Evolutionary conservation across 2,329 filamentous ascomycete genomes (phyloP), one percentile per base, ranked within the genome.

Genomic region (Aspergillus sp.): DNA sequence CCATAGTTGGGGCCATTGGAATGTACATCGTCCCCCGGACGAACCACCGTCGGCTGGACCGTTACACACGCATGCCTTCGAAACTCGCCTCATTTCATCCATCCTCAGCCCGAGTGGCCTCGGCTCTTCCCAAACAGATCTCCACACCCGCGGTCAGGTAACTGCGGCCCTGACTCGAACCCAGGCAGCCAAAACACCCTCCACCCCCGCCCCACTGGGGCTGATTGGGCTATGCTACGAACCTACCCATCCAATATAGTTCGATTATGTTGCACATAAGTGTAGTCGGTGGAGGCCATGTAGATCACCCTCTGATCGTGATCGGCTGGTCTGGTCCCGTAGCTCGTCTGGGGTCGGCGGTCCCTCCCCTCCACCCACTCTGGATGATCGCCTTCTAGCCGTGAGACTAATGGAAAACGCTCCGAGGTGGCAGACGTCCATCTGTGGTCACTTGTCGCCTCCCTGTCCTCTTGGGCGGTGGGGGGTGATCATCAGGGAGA

Each of bases 241-340:
- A 50, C 9, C 30, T 9, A 22, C 10, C 40, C 40, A 43, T 43
- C 17, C 17, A n/a, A 38, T 38, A 35, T 47, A 38, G 16, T 42
- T 51, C 26, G 54, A 51, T 45, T 33, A 50, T 43, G 40, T 49
- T 24, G 54, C 49, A 52, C 51, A 48, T 50, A 45, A 49, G 46
- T 53, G n/a, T 17, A 7, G n/a, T 11, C 53, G 50, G 47, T 53
- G 50, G 53, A 59, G 48, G 57, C 54, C 56, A 53, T 16, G 54
- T 52, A 51, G 54, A 60, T 60, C 52, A 35, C 8, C 45, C 36
- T 48, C 30, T 10, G 45, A 47, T 30, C 38, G 10, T 13, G 26
- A 30, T 30, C 26, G 40, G 8, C 40, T 42, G 40, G 40, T 32
- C 20, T 43, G 11, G 32, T 17, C n/a, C 14, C 26, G 30, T 33